Conservation (phyloP, 352 stramenopile species). For the Phytophthora macrochlamydospora region DNA sequence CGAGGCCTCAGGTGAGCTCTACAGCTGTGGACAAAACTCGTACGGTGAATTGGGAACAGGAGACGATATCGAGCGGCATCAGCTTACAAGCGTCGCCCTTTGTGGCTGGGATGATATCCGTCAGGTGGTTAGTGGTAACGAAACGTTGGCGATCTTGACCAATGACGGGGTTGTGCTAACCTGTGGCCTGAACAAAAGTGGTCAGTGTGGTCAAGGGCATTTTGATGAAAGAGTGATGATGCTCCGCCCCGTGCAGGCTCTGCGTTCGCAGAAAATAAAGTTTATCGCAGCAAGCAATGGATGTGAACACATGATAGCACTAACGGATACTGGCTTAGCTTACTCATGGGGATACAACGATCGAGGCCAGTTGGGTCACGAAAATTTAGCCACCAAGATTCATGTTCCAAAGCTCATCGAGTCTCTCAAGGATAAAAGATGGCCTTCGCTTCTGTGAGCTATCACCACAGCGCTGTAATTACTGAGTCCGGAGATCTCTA, state of each 20-base stretch:
- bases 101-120: constrained; percentile 86
- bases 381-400: constrained; percentile 86
- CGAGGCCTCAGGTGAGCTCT: constrained; percentile 84
- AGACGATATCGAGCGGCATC: constrained; percentile 84
- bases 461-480: constrained; percentile 85
- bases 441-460: constrained; percentile 80
- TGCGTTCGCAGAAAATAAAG: constrained; percentile 80
- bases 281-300: constrained; percentile 88
- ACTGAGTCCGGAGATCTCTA: constrained; percentile 80
- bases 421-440: constrained; percentile 86
- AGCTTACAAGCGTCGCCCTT: constrained; percentile 76
- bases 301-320: constrained; percentile 87
- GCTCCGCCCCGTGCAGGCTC: constrained; percentile 72
- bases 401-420: constrained; percentile 86
- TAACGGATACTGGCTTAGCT: constrained; percentile 79
- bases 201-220: constrained; percentile 86
- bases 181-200: constrained; percentile 88
- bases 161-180: constrained; percentile 83
- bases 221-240: constrained; percentile 90
- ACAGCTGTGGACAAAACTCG: constrained; percentile 89
- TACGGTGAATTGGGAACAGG: constrained; percentile 88
- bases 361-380: constrained; percentile 83
- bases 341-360: constrained; percentile 92
- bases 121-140: constrained; percentile 85
- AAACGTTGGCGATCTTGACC: constrained; percentile 82